Percentiles rank a stretch among this genome's conserved stretches.
These are phyloP conservation scores for Arctostaphylos glauca DNA, from an alignment of 148 eudicot species.

Conservation along the genomic window DNA sequence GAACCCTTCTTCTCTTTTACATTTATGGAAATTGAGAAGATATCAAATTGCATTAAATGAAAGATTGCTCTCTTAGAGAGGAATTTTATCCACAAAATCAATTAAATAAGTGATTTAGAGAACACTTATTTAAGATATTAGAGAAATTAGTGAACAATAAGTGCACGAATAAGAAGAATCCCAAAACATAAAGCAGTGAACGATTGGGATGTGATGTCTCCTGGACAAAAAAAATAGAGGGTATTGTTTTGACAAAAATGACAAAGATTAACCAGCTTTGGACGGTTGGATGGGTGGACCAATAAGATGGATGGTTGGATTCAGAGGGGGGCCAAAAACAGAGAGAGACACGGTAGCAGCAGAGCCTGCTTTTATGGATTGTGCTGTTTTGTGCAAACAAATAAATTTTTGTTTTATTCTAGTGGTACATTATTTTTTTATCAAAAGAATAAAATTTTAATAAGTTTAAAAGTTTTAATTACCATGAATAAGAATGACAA, in stretches of 20 bases:
- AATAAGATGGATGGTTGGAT: background rate
- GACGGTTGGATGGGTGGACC: conserved; percentile 6
- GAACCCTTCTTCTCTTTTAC: no score
- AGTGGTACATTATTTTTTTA: no score
- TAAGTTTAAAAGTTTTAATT: no score
- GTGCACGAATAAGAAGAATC: background rate
- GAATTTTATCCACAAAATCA: background rate
- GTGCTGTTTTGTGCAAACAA: background rate
- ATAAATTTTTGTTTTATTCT: no score
- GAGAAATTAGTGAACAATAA: background rate
- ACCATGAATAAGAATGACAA: no score
- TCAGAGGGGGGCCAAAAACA: background rate
- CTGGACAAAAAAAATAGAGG: background rate
- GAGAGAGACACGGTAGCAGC: background rate
- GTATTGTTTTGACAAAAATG: background rate
- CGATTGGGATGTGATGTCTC: background rate
- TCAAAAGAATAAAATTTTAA: no score
- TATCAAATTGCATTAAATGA: background rate
- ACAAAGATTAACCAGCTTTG: background rate
- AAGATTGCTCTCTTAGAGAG: background rate
- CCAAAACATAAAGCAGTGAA: background rate
- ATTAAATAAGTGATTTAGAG: background rate
- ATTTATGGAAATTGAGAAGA: no score
- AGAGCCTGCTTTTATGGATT: background rate
- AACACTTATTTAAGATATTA: background rate